These are phyloP conservation scores for Musa schizocarpa DNA, from an alignment of 176 grass and related monocot species.

Conservation along the genomic window DNA sequence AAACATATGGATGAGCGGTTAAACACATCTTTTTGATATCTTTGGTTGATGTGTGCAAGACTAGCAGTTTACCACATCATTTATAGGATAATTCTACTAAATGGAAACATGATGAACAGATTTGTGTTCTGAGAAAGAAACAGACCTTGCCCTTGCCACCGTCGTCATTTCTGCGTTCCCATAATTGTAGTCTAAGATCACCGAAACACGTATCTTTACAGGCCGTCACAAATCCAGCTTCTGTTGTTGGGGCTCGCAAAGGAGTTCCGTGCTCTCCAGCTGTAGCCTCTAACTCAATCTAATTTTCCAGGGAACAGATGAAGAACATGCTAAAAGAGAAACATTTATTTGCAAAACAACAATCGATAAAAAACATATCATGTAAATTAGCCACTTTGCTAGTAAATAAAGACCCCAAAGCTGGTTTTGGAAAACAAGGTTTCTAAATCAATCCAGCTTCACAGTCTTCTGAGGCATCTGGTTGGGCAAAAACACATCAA, in stretches of 20 bases:
- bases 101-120: too few species aligned
- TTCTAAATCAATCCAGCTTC: too few species aligned
- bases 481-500: too few species aligned
- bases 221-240: constrained; percentile 66
- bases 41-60: too few species aligned
- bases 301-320: too few species aligned
- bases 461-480: too few species aligned
- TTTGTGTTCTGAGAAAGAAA: neutral
- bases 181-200: constrained; percentile 69
- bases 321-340: neutral
- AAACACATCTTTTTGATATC: too few species aligned
- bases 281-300: constrained; percentile 80
- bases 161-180: constrained; percentile 46
- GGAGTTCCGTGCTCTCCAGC: constrained; percentile 51
- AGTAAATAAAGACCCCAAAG: too few species aligned
- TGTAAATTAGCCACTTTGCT: too few species aligned
- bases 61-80: too few species aligned
- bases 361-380: neutral
- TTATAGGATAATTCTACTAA: too few species aligned
- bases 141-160: constrained; percentile 71
- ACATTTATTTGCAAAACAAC: neutral
- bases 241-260: constrained; percentile 72
- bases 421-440: too few species aligned
- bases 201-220: constrained; percentile 89
- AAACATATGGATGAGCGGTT: neutral